Evolutionary conservation across 2,329 filamentous ascomycete species (phyloP).

Genomic region (Colletotrichum siamense): DNA sequence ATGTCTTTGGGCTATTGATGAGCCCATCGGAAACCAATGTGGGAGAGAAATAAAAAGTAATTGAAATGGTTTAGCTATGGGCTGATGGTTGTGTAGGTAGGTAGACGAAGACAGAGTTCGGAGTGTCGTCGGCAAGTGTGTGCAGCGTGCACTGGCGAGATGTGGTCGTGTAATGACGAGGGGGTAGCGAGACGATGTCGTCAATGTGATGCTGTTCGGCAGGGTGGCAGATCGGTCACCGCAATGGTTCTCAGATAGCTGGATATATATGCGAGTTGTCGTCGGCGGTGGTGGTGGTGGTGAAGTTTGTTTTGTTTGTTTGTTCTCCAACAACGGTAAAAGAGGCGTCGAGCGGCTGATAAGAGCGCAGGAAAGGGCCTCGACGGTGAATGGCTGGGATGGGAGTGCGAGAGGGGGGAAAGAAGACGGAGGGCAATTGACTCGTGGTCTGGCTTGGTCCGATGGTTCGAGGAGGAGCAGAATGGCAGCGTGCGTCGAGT

Average conservation of each 20-base stretch:
- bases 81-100: not conserved
- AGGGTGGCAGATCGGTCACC: not conserved
- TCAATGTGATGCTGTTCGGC: not conserved
- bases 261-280: not conserved
- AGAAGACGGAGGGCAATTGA: not conserved
- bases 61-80: not conserved
- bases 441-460: conserved; percentile 10
- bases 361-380: not conserved
- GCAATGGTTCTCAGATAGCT: not conserved
- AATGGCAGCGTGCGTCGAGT: conserved; percentile 6
- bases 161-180: not conserved
- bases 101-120: not conserved
- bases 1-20: conserved; percentile 21
- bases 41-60: not conserved
- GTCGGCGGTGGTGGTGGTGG: not conserved
- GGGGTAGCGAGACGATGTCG: conserved; percentile 3
- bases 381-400: not conserved
- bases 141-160: not conserved
- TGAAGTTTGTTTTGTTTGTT: not conserved
- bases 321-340: not conserved
- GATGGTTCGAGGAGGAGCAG: conserved; percentile 5
- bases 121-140: not conserved
- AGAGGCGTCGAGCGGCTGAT: not conserved
- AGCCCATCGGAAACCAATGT: conserved; percentile 22
- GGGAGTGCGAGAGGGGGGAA: not conserved